Percentiles rank a stretch among this genome's conserved stretches.
Evolutionary conservation across 2,329 filamentous ascomycete genomes (phyloP).

Genomic region (Penicillium sp.): DNA sequence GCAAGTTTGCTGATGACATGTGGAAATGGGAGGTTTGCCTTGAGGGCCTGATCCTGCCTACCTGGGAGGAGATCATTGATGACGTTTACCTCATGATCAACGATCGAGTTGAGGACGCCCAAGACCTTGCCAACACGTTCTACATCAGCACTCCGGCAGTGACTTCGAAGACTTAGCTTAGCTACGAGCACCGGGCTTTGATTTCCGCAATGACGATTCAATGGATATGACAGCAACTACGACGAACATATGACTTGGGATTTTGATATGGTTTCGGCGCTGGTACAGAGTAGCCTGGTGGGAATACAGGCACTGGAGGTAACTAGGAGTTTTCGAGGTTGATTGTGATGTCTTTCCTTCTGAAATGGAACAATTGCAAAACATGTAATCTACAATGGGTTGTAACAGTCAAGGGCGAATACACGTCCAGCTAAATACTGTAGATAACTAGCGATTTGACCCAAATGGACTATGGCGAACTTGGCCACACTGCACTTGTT

Average conservation of each 20-base stretch:
- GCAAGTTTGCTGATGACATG: constrained; percentile 23
- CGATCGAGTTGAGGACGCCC: constrained; percentile 26
- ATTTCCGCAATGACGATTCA: too few relatives aligned
- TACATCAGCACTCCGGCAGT: background rate
- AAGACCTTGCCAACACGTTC: constrained; percentile 9
- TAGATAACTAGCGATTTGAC: background rate
- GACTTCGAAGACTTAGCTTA: background rate
- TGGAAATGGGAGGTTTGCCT: constrained; percentile 25
- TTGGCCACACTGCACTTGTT: background rate
- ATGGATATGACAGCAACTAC: background rate
- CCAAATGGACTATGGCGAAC: background rate
- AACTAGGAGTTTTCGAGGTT: background rate
- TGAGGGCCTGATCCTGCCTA: constrained; percentile 20
- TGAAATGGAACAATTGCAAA: background rate
- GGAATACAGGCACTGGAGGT: background rate
- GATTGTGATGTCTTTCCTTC: background rate
- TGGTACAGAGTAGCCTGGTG: background rate
- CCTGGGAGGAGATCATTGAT: constrained; percentile 24
- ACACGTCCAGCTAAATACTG: background rate
- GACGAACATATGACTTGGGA: background rate
- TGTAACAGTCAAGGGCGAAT: background rate
- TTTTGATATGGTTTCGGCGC: background rate
- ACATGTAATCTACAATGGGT: background rate
- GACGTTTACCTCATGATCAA: constrained; percentile 24
- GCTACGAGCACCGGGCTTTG: too few relatives aligned